phyloP scores from a whole-genome alignment of 169 alveolate species.

The Plasmodium inui region DNA sequence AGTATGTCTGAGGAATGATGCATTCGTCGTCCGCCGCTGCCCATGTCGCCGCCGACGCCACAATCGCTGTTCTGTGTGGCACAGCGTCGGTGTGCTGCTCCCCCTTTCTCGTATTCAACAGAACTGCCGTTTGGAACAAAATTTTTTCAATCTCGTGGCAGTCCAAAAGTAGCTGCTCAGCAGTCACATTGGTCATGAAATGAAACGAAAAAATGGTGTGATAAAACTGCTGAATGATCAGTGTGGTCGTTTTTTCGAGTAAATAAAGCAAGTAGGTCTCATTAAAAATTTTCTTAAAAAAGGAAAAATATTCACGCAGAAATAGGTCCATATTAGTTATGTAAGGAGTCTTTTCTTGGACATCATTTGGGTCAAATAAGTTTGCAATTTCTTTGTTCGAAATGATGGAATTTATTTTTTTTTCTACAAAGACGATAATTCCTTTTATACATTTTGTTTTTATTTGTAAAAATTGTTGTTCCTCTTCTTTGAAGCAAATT shows the following conservation, averaged over 20 bases:
- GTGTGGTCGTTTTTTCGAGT: conserved; percentile 80
- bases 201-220: conserved; percentile 78
- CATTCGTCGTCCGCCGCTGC: neutral
- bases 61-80: neutral
- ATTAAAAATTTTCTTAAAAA: conserved; percentile 52
- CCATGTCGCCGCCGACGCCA: neutral
- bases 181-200: conserved; percentile 72
- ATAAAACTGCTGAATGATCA: conserved; percentile 78
- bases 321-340: conserved; percentile 25
- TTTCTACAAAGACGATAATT: conserved; percentile 29
- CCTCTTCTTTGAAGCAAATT: conserved; percentile 57
- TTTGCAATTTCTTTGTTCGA: conserved; percentile 19
- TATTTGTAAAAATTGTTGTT: conserved; percentile 44
- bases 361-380: conserved; percentile 29
- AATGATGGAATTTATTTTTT: conserved; percentile 29
- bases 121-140: conserved; percentile 20
- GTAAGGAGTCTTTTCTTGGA: conserved; percentile 19
- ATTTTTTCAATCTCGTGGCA: conserved; percentile 76
- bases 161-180: conserved; percentile 83
- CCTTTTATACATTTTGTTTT: conserved; percentile 64
- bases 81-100: neutral
- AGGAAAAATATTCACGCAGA: conserved; percentile 15
- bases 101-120: neutral
- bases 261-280: conserved; percentile 78
- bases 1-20: conserved; percentile 46